Base-by-base conservation (phyloP, 1,139 yeast species). In the Saccharomyces hybrid region DNA sequence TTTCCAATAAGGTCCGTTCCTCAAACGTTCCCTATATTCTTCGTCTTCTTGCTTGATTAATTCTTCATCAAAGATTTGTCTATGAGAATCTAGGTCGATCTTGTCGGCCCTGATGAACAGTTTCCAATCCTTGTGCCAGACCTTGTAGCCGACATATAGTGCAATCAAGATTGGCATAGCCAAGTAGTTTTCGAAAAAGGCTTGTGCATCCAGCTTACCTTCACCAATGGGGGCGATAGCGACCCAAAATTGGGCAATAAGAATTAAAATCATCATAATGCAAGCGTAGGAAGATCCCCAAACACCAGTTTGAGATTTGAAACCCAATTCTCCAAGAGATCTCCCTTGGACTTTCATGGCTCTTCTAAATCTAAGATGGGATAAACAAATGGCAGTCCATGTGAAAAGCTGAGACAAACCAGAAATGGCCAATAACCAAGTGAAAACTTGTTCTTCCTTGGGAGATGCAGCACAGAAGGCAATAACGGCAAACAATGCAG, bases 41-140 rank as follows among this genome's bases (percentile, higher is more conserved):
- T 69, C 73, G 49, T 76, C 69, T 70, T 84, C 89, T 71, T 83
- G 87, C 69, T 76, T 83, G 66, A 84, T 73, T 53, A 83, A 74
- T 58, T 84, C 88, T 65, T 84, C 75, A 65, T 85, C 89, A 59
- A 81, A 72, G 61, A 83, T 84, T 66, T 84, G 80, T 77, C 90
- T 81, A 64, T 88, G 88, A 20, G 84, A 76, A 61, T 83, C 86
- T 55, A 83, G 69, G 66, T 83, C 87, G 56, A 83, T 78, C 53
- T 81, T 79, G 51, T 71, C 66, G 42, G 82, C 77, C 55, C 77
- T 75, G 61, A 78, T 73, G 61, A 67, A 78, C 16, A 79, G 59
- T 32, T 62, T 73, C 79, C 79, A 82, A 63, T 80, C 80, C 57
- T 72, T 78, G 62, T 75, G 76, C 77, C 79, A 81, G 20, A 79